Conservation (phyloP, 257 asterid genomes). For the Penstemon davidsonii region DNA sequence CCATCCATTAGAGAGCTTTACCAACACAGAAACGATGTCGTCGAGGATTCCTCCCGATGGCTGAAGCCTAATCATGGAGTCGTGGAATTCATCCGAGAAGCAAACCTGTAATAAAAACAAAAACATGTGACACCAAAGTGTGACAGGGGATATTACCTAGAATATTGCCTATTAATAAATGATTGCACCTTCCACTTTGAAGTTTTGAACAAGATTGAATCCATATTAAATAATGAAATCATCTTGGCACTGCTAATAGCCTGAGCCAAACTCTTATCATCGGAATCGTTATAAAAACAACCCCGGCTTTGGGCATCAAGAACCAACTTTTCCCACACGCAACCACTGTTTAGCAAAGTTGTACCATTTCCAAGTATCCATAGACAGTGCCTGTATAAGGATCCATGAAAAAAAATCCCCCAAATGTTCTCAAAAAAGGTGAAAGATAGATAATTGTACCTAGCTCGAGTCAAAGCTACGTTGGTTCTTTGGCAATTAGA, state of each 20-base stretch:
- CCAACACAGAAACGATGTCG: conserved; percentile 40
- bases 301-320: conserved; percentile 35
- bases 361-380: conserved; percentile 67
- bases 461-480: conserved; percentile 64
- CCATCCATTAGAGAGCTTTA: conserved; percentile 40
- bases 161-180: too few species aligned
- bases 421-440: too few species aligned
- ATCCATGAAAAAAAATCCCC: background rate
- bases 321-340: too few species aligned
- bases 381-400: conserved; percentile 51
- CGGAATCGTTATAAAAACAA: conserved; percentile 51
- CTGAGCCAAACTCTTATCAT: conserved; percentile 41
- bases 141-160: too few species aligned
- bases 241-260: conserved; percentile 42
- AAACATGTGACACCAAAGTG: background rate
- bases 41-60: conserved; percentile 26
- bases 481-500: too few species aligned
- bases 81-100: conserved; percentile 39
- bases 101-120: conserved; percentile 32
- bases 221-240: conserved; percentile 30
- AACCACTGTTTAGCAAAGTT: conserved; percentile 31
- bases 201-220: conserved; percentile 36
- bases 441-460: conserved; percentile 32
- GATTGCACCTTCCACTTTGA: background rate
- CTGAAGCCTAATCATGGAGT: conserved; percentile 32